These are phyloP conservation scores for Lentinula novae-zelandiae DNA, from an alignment of 1,284 basidiomycete genomes.

Conservation along the genomic window DNA sequence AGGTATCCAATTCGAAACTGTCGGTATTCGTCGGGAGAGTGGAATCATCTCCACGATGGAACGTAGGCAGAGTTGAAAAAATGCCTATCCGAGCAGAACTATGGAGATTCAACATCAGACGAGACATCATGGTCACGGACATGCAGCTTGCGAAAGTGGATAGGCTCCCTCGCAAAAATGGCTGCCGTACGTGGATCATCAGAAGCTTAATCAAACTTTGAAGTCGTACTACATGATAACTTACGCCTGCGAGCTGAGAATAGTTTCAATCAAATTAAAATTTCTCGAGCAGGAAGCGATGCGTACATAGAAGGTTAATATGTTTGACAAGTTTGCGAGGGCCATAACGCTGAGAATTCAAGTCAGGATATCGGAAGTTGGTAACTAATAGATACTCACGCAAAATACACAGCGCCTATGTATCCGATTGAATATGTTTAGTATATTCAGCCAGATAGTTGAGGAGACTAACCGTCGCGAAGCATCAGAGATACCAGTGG, in stretches of 20 bases:
- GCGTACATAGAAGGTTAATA: constrained; percentile 18
- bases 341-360: constrained; percentile 15
- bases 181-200: not conserved
- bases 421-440: not conserved
- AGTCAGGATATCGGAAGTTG: not conserved
- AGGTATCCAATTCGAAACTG: not conserved
- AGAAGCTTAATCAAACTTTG: not conserved
- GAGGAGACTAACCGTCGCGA: constrained; percentile 8
- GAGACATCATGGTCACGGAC: constrained; percentile 12
- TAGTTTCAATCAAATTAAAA: not conserved
- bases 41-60: not conserved
- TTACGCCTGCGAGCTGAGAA: constrained; percentile 12
- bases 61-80: not conserved
- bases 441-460: not conserved
- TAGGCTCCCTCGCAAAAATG: constrained; percentile 8
- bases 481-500: constrained; percentile 12
- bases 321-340: constrained; percentile 18
- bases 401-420: constrained; percentile 12
- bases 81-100: not conserved
- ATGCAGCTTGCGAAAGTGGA: constrained; percentile 12
- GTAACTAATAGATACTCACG: not conserved
- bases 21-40: not conserved
- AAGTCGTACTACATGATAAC: not conserved
- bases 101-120: constrained; percentile 15
- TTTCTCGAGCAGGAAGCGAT: not conserved